These are phyloP conservation scores for Wickerhamomyces alni DNA, from an alignment of 805 yeast species.

Conservation along the genomic window DNA sequence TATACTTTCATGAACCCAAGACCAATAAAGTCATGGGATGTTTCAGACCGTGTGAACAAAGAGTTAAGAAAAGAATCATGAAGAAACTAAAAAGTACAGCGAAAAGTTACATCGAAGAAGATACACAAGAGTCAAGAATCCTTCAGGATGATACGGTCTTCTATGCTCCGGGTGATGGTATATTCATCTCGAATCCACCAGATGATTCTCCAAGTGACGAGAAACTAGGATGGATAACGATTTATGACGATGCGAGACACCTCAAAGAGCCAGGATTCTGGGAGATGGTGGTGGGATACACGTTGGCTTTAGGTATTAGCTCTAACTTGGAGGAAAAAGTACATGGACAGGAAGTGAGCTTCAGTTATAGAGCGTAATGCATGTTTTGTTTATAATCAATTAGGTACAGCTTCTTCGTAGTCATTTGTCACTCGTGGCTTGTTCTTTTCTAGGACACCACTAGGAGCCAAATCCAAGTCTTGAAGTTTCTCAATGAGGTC, in stretches of 20 bases:
- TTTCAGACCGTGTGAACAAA: slow-evolving; percentile 24
- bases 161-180: slow-evolving; percentile 48
- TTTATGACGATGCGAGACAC: slow-evolving; percentile 39
- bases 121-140: neutral
- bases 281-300: slow-evolving; percentile 47
- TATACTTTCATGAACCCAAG: slow-evolving; percentile 22
- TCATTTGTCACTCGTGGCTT: neutral
- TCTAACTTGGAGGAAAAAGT: slow-evolving; percentile 22
- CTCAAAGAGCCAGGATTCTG: slow-evolving; percentile 39
- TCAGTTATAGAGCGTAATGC: too few species aligned
- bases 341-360: neutral
- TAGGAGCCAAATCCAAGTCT: slow-evolving; percentile 19
- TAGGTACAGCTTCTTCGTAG: too few species aligned
- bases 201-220: slow-evolving; percentile 59
- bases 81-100: slow-evolving; percentile 26
- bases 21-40: slow-evolving; percentile 31
- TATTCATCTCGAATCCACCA: slow-evolving; percentile 34
- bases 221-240: slow-evolving; percentile 61
- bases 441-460: slow-evolving; percentile 1
- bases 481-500: slow-evolving; percentile 20
- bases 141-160: slow-evolving; percentile 7
- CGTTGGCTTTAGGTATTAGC: slow-evolving; percentile 46
- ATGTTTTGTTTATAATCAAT: too few species aligned
- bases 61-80: slow-evolving; percentile 33
- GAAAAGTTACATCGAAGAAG: slow-evolving; percentile 1